Base-by-base conservation (phyloP, 192 early-diverging fungal genomes). In the Linnemannia elongata region DNA sequence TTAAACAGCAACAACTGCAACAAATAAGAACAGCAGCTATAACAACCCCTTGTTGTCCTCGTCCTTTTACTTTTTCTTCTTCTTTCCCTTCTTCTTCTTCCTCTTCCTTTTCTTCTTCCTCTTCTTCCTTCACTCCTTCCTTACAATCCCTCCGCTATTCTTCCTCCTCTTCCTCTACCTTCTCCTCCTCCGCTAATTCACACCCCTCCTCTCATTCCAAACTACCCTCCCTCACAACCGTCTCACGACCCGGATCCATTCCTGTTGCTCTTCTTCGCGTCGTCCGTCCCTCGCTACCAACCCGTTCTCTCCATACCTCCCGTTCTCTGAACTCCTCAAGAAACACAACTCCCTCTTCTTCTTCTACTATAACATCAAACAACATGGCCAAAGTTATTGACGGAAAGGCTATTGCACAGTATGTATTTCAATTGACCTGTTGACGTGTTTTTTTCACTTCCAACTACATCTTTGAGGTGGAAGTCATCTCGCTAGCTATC, bases 361-460 rank as follows among this genome's bases (percentile, higher is more conserved):
- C 69, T 69, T 44, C 69, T 63, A 70, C 35, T 24, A 20, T 35
- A 70, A 74, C 60, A 36, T 22, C 63, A 47, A 35, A 39, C 66
- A 77, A 49, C 36, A 89, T 89, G 89, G 93, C 94, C 39, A 88
- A 89, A 78, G 66, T 96, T 47, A 94, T 97, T 82, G 95, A 97
- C 76, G 96, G 96, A 74, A 97, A 97, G 90, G 89, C 90, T 47
- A 91, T 96, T 82, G 94, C 96, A 76, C 91, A 95, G 95, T 95
- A 89, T 87, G 88, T 72, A 35, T 27, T 10, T 36, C 41, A 66
- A 33, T 66, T 66, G 30, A 66, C 60, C 27, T n/a, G 54, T 52
- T 18, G 49, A 52, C 18, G n/a, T 69, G 18, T 47, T 20, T 6
- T 27, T 4, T 60, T 42, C 57, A 33, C 74, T 42, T 49, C 70